Base-by-base conservation (phyloP, 148 eudicot species). In the Rhododendron williamsianum region DNA sequence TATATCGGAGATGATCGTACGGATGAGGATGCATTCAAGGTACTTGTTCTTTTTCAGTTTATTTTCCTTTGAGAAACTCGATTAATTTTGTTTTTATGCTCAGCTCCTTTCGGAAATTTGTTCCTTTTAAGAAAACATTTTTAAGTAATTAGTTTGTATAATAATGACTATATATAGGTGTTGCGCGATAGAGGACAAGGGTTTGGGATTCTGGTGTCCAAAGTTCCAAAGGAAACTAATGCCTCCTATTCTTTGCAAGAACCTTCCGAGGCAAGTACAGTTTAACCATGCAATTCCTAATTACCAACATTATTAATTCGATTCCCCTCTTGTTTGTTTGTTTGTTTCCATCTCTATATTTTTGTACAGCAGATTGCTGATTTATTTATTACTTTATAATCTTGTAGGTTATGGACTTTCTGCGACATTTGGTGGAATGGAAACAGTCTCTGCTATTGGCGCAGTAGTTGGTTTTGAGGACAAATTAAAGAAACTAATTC, bases 1-100 rank as follows among this genome's bases (percentile, higher is more conserved):
- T 96, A 96, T 48, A 95, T 96, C 13, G 99, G 99, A 25, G 99
- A 96, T 85, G 99, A 96, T 83, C 83, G 93, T 30, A 95, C 99
- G 0, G 99, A 96, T 4, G 99, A 96, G 63, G 99, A 96, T 58
- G 99, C 99, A 33, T 96, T 96, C 74, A 95, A 92, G 76, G 98
- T 95, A 72, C 41, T 60, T 48, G 15, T 45, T 4, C 4, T 21
- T 83, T 11, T 30, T 19, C 81, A 33, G 16, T 35, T 78, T 10
- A 4, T 35, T 6, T 9, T 15, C 1, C 46, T 9, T 25, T 13
- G 8, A 23, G 65, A 21, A 21, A 5, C 60, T 58, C 6, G 65
- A 6, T 41, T 41, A 41, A 41, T 58, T 19, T 58, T 54, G 60
- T 54, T 54, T 54, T 54, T 3, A 54, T 4, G 23, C 6, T 18